Evolutionary conservation across 208 protist species (phyloP).

Genomic region (Crithidia thermophila): DNA sequence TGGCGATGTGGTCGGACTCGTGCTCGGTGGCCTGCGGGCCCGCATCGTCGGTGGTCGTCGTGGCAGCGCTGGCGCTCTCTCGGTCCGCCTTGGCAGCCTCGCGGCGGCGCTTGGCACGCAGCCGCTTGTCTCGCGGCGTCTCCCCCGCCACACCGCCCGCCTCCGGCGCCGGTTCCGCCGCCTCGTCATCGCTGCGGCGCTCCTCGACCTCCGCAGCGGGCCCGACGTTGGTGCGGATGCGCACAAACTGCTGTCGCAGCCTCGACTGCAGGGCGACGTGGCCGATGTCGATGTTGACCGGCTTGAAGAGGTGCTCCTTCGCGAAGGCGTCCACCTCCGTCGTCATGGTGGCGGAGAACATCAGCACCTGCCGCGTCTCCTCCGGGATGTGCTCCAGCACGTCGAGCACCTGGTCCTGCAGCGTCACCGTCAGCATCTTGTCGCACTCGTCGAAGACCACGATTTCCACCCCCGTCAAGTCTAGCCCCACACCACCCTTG

Average conservation of each 20-base stretch:
- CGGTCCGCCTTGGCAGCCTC: conserved; percentile 25
- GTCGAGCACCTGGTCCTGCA: conserved; percentile 97
- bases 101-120: conserved; percentile 52
- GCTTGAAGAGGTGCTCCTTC: conserved; percentile 82
- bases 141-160: conserved; percentile 15
- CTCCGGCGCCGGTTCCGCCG: conserved; percentile 37
- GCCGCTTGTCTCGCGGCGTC: conserved; percentile 40
- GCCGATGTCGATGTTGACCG: conserved; percentile 88
- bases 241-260: conserved; percentile 91
- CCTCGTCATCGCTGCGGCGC: background rate
- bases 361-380: conserved; percentile 81
- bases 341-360: conserved; percentile 93
- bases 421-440: conserved; percentile 99
- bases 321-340: conserved; percentile 89
- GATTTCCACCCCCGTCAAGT: conserved; percentile 89
- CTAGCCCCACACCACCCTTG: conserved; percentile 74
- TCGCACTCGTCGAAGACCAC: conserved; percentile 98
- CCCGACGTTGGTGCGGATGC: conserved; percentile 42
- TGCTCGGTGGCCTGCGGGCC: conserved; percentile 1
- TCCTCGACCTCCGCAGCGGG: conserved; percentile 9
- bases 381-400: conserved; percentile 93
- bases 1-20: conserved; percentile 65
- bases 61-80: conserved; percentile 1
- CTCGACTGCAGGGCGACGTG: conserved; percentile 89
- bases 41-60: background rate